Conservation (phyloP, 768 basidiomycete genomes). For the Clavulina sp. region DNA sequence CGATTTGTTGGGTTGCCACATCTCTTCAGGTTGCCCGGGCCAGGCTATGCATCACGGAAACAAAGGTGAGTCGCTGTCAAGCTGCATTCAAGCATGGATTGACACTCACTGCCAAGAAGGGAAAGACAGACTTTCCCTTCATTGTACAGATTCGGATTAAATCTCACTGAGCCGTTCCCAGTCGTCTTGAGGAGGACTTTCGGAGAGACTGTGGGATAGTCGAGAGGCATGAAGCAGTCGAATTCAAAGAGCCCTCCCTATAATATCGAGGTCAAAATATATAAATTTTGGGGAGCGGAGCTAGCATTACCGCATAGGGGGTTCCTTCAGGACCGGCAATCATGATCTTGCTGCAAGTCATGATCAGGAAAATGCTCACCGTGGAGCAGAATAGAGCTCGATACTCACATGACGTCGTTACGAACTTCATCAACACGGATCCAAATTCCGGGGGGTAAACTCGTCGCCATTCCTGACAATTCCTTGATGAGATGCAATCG, state of each 20-base stretch:
- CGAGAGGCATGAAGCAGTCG: slow-evolving; percentile 36
- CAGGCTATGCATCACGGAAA: too few relatives aligned
- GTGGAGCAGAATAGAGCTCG: slow-evolving; percentile 8
- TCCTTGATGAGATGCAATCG: slow-evolving; percentile 38
- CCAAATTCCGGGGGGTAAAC: slow-evolving; percentile 39
- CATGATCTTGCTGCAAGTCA: slow-evolving; percentile 32
- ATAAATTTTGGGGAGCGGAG: neutral
- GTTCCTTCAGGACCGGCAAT: slow-evolving; percentile 49
- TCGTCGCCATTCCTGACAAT: slow-evolving; percentile 37
- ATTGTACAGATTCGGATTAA: slow-evolving; percentile 39
- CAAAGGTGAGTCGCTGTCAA: too few relatives aligned
- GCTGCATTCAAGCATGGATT: neutral
- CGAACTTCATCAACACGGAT: slow-evolving; percentile 39
- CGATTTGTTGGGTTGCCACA: slow-evolving; percentile 34
- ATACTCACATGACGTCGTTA: slow-evolving; percentile 35
- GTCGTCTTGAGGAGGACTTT: slow-evolving; percentile 36
- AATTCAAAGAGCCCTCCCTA: too few relatives aligned
- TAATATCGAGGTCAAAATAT: neutral
- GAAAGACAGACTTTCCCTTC: slow-evolving; percentile 37
- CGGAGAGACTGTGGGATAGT: slow-evolving; percentile 32
- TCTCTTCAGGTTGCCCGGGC: slow-evolving; percentile 27
- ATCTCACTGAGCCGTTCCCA: slow-evolving; percentile 31
- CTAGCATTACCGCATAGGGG: slow-evolving; percentile 46
- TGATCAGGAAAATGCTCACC: neutral
- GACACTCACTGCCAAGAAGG: slow-evolving; percentile 33